Percentiles rank a stretch among this genome's conserved stretches.
These are phyloP conservation scores for Eucalyptus viminalis DNA, from an alignment of 345 rosid species.

Conservation along the genomic window DNA sequence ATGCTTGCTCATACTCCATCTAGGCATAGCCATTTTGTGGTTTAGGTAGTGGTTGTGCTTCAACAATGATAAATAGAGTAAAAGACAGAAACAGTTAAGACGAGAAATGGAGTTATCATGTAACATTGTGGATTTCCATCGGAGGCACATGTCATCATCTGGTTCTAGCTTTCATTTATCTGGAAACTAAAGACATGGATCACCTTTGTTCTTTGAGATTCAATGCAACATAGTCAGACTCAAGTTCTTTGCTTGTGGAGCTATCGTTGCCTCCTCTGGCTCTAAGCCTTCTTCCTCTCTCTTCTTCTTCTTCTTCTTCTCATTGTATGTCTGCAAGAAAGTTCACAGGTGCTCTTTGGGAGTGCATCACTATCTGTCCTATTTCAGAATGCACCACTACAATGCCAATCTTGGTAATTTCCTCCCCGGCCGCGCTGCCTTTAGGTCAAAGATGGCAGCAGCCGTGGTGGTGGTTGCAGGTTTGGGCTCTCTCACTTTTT, in stretches of 20 bases:
- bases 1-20: not conserved
- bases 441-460: constrained; percentile 27
- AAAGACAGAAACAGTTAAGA: not conserved
- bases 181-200: constrained; percentile 21
- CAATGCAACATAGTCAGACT: constrained; percentile 43
- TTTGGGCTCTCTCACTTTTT: constrained; percentile 47
- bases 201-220: not conserved
- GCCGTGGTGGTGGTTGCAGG: not conserved
- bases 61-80: not conserved
- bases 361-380: constrained; percentile 38
- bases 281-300: not conserved
- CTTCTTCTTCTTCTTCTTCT: not conserved
- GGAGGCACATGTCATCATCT: not conserved
- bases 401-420: not conserved
- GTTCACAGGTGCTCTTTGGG: constrained; percentile 77
- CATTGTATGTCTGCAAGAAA: constrained; percentile 44
- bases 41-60: not conserved
- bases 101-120: not conserved
- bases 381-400: constrained; percentile 46
- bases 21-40: not conserved
- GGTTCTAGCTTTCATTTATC: not conserved
- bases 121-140: not conserved
- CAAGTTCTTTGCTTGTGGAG: constrained; percentile 17
- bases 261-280: constrained; percentile 4
- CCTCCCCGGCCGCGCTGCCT: not conserved